These are phyloP conservation scores for Bruguiera parviflora DNA, from an alignment of 345 rosid genomes.

Conservation along the genomic window DNA sequence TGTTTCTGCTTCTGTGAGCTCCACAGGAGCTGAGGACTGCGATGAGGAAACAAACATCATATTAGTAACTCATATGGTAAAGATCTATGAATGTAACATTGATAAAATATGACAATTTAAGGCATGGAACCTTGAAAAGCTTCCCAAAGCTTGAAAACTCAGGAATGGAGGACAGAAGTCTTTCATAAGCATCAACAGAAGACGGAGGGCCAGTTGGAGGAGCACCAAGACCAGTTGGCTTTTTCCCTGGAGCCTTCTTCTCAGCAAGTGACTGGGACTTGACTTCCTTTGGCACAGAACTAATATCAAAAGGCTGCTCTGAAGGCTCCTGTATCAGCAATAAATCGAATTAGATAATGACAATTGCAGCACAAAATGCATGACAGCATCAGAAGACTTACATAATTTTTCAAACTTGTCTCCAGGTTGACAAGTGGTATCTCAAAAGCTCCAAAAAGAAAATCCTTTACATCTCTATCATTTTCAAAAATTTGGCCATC, in stretches of 20 bases:
- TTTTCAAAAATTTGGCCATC: conserved; percentile 61
- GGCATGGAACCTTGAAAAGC: conserved; percentile 75
- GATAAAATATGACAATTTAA: neutral
- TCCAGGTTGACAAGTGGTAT: conserved; percentile 83
- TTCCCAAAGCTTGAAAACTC: conserved; percentile 79
- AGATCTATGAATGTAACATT: neutral
- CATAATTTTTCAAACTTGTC: conserved; percentile 85
- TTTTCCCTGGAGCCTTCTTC: conserved; percentile 90
- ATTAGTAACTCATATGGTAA: neutral
- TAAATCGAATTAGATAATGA: conserved; percentile 10
- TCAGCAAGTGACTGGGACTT: conserved; percentile 84
- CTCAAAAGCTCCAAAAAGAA: conserved; percentile 81
- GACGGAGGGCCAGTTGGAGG: conserved; percentile 60
- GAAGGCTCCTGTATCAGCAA: conserved; percentile 63
- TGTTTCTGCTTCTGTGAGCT: conserved; percentile 96
- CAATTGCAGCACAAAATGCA: conserved; percentile 15
- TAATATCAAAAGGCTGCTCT: conserved; percentile 73
- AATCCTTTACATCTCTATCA: conserved; percentile 55
- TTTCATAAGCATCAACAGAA: conserved; percentile 77
- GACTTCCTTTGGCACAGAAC: conserved; percentile 82
- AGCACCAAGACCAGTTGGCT: conserved; percentile 80
- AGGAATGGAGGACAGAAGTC: conserved; percentile 71
- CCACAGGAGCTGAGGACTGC: conserved; percentile 87
- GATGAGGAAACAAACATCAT: conserved; percentile 13
- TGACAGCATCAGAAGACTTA: conserved; percentile 36